phyloP scores from a whole-genome alignment of 192 early-diverging fungal genomes.

The Backusella morwellensis region DNA sequence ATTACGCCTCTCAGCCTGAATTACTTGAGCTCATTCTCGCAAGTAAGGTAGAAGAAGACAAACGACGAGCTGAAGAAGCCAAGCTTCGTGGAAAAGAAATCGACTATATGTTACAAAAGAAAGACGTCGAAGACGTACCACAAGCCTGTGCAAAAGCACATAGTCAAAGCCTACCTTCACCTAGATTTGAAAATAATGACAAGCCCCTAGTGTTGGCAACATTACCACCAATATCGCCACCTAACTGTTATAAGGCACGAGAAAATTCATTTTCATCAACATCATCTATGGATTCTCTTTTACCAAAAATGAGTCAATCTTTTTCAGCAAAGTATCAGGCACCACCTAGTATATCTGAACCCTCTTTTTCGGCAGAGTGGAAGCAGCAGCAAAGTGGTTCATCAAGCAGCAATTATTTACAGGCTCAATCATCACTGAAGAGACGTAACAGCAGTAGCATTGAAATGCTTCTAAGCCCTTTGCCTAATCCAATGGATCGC shows the following conservation, averaged over 20 bases:
- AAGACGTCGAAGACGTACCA: neutral
- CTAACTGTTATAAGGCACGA: neutral
- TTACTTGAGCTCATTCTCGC: slow-evolving; percentile 53
- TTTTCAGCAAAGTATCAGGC: neutral
- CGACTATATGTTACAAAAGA: slow-evolving; percentile 42
- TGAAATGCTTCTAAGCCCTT: slow-evolving; percentile 12
- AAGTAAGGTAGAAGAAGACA: slow-evolving; percentile 58
- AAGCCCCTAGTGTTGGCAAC: neutral
- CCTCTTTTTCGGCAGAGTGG: neutral
- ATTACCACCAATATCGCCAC: neutral
- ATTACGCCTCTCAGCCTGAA: slow-evolving; percentile 48
- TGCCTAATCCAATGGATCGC: neutral
- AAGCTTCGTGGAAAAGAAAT: slow-evolving; percentile 48
- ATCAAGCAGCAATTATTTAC: neutral
- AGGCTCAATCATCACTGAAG: neutral
- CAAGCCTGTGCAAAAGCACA: neutral
- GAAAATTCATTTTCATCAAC: neutral
- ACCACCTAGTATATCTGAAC: neutral
- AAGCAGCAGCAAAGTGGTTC: neutral
- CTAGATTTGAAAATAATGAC: neutral
- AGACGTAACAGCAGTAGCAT: slow-evolving; percentile 13
- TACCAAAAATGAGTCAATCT: slow-evolving; percentile 1
- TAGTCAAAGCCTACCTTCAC: neutral
- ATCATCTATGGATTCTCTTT: neutral
- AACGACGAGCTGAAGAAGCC: slow-evolving; percentile 55